Evolutionary conservation across 345 rosid genomes (phyloP).

Genomic region (Carallia brachiata): DNA sequence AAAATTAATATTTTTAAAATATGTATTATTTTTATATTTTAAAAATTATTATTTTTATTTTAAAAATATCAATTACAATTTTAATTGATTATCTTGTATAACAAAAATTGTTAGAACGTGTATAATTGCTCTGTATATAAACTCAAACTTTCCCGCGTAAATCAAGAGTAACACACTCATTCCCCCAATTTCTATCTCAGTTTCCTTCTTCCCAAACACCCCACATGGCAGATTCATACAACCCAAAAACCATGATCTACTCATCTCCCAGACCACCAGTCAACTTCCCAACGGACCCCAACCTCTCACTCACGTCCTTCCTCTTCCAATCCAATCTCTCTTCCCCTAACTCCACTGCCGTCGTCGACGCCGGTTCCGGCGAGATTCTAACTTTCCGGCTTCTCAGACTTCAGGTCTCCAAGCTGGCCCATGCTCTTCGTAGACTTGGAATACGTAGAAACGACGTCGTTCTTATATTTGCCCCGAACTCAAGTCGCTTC

Average conservation of each 20-base stretch:
- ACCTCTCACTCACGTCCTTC: constrained; percentile 20
- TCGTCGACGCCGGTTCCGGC: constrained; percentile 11
- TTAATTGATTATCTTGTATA: no score
- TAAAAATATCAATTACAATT: no score
- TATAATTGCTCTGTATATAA: no score
- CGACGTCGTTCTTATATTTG: constrained; percentile 34
- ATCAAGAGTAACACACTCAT: background rate
- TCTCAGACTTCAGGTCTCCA: constrained; percentile 15
- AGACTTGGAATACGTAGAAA: constrained; percentile 13
- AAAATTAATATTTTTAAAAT: no score
- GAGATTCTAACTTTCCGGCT: constrained; percentile 8
- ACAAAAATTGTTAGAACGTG: no score
- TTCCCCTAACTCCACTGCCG: constrained; percentile 4
- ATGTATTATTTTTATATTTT: no score
- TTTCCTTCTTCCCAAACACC: background rate
- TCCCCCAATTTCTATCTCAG: background rate
- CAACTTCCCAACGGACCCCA: constrained; percentile 2
- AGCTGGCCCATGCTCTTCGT: constrained; percentile 9
- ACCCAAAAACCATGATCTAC: constrained; percentile 11
- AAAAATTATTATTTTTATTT: no score
- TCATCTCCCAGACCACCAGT: constrained; percentile 13
- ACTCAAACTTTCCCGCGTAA: background rate
- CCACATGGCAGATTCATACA: constrained; percentile 6
- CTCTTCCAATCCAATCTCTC: constrained; percentile 16
- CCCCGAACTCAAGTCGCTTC: constrained; percentile 28